These are phyloP conservation scores for Rhizopus microsporus DNA, from an alignment of 371 early-diverging fungal species.

Conservation along the genomic window DNA sequence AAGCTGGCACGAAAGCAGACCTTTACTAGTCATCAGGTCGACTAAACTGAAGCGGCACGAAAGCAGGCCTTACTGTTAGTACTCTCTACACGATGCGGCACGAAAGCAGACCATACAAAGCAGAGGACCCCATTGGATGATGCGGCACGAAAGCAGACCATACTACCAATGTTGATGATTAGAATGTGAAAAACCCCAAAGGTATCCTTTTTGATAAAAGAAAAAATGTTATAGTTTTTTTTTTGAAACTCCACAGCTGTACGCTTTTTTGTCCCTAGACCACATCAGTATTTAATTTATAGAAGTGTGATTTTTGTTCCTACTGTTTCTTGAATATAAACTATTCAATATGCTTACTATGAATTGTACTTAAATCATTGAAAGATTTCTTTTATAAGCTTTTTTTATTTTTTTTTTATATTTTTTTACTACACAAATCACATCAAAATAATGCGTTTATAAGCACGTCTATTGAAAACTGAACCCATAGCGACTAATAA, in stretches of 20 bases:
- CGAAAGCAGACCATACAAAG: too few relatives aligned
- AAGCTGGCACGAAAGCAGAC: slow-evolving; percentile 2
- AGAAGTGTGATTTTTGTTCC: too few relatives aligned
- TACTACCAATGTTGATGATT: slow-evolving; percentile 2
- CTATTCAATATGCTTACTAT: not conserved
- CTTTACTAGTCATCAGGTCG: slow-evolving; percentile 1
- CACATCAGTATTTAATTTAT: too few relatives aligned
- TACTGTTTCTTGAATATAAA: too few relatives aligned
- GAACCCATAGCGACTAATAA: slow-evolving; percentile 5
- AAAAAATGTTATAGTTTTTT: slow-evolving; percentile 2
- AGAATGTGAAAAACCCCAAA: slow-evolving; percentile 3
- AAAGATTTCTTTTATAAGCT: not conserved
- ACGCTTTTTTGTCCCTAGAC: too few relatives aligned
- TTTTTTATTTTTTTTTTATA: too few relatives aligned
- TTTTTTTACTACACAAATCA: not conserved
- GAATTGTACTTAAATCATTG: not conserved
- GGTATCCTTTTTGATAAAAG: slow-evolving; percentile 5
- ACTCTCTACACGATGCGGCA: too few relatives aligned
- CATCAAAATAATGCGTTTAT: slow-evolving; percentile 1
- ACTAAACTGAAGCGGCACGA: slow-evolving; percentile 4
- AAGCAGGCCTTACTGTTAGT: slow-evolving; percentile 1
- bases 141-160: not conserved
- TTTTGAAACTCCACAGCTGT: too few relatives aligned
- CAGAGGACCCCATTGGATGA: too few relatives aligned
- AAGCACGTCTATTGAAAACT: slow-evolving; percentile 2